Evolutionary conservation across 768 basidiomycete species (phyloP), one percentile per base, ranked within the genome.

Genomic region (Hydnum rufescens): DNA sequence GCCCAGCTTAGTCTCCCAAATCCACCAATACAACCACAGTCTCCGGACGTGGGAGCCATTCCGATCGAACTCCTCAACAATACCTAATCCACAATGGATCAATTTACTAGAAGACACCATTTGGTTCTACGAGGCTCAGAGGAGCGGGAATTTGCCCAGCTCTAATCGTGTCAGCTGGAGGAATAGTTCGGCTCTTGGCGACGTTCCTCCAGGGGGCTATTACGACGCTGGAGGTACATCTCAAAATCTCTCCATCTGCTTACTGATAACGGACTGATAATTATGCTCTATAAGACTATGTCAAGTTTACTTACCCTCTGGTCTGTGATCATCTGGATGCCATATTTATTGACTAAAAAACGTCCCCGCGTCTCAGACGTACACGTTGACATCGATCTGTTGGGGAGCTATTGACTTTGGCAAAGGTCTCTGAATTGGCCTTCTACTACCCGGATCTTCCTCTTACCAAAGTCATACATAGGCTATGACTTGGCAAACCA

Each of bases 51-150:
- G 13, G 6, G 6, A 47, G 23, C 8, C 6, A 13, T 25, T 50
- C 26, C 16, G 30, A 18, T 32, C 49, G 16, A 50, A 29, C 16
- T 50, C 49, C 13, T 47, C 49, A 31, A 29, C 8, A 6, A 6
- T 16, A 13, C 77, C 82, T 39, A 89, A 89, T 62, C 59, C 74
- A 2, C 84, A 89, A 62, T 93, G 89, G 87, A 73, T 78, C 3
- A 80, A 70, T 48, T 64, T 93, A 2, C 73, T 93, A 0, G 90
- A 89, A 3, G 77, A 81, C 62, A 64, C 81, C 26, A 62, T 93
- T 26, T 93, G 78, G 61, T 93, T 93, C 64, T 95, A 90, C 61
- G 90, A 95, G 56, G 88, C 80, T 1, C 90, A 95, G 60, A 72
- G 90, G 19, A 84, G 82, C 51, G 90, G 90, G 16, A 70, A 70